Evolutionary conservation across 2,329 filamentous ascomycete species (phyloP), one percentile per base, ranked within the genome.

Genomic region (Aspergillus felis): DNA sequence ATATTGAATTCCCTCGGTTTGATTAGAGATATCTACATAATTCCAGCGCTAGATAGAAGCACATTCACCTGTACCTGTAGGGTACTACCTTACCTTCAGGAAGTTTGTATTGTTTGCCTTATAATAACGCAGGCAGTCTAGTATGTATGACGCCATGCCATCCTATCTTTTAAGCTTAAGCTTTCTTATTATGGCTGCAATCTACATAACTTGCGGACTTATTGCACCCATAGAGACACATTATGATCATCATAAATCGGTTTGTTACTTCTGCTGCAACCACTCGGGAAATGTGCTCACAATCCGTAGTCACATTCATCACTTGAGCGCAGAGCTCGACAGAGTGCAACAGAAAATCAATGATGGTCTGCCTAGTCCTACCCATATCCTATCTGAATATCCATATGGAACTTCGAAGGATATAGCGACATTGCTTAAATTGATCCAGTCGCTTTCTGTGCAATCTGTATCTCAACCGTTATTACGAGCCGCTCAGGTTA

Each of bases 381-480:
- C 28, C 28, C 57, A 50, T 53, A 38, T 47, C 51, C 48, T 29
- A 38, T 58, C 57, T 32, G 6, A 59, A 14, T 62, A 62, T 8
- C 38, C 57, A 49, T 76, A 72, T 60, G 62, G 67, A 56, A 41
- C 44, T 27, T 60, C 51, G 17, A 46, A 63, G 35, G 62, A 61
- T 32, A 84, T 71, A 53, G 61, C 68, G 3, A 80, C 86, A 54
- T 77, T 95, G 42, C 82, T 92, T 63, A 78, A 77, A 57, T 83
- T 92, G 55, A 84, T 90, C 66, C 87, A 88, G 72, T 79, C 85
- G 2, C 76, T 96, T 14, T 92, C 90, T 22, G 85, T 87, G 3
- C 85, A 85, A 2, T 84, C 87, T 0, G 84, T 85, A 2, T 84
- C 87, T 4, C 81, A 83, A 53, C 78, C 85, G 32, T 76, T 90